phyloP scores from a whole-genome alignment of 768 basidiomycete species.

The Amanita phalloides region DNA sequence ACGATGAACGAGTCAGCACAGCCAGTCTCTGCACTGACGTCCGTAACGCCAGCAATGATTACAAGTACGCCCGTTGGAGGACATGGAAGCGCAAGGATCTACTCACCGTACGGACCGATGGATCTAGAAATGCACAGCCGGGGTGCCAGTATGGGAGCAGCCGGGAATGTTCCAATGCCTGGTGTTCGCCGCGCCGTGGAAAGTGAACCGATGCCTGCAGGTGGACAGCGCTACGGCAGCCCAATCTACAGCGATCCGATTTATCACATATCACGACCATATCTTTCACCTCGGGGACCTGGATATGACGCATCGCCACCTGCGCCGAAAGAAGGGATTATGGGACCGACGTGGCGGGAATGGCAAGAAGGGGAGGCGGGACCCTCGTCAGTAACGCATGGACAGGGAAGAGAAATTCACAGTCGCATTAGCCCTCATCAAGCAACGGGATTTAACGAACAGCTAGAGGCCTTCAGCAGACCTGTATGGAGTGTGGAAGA shows the following conservation, averaged over 20 bases:
- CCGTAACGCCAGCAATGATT: constrained; percentile 7
- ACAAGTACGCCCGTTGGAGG: constrained; percentile 8
- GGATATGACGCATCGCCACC: constrained; percentile 10
- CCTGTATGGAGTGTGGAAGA: constrained; percentile 3
- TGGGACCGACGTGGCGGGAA: constrained; percentile 11
- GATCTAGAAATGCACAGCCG: background rate
- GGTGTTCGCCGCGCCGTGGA: constrained; percentile 3
- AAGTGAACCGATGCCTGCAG: constrained; percentile 4
- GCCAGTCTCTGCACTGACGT: background rate
- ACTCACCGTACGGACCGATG: constrained; percentile 2
- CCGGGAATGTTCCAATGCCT: background rate
- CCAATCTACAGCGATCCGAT: constrained; percentile 21
- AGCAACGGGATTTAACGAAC: background rate
- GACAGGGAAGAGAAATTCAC: constrained; percentile 13
- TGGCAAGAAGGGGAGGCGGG: constrained; percentile 38
- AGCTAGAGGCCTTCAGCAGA: constrained; percentile 2
- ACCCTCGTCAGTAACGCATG: constrained; percentile 25
- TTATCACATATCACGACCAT: constrained; percentile 17
- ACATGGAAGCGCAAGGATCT: background rate
- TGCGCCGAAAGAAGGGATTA: constrained; percentile 9
- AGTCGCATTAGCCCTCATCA: constrained; percentile 8
- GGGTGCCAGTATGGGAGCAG: background rate
- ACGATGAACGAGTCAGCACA: background rate
- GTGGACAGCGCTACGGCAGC: constrained; percentile 15
- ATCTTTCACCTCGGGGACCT: constrained; percentile 14